A percentile compares a stretch with the other conserved stretches of the same genome.
Evolutionary conservation across 2,329 filamentous ascomycete genomes (phyloP).

Genomic region (Calonectria ilicicola): DNA sequence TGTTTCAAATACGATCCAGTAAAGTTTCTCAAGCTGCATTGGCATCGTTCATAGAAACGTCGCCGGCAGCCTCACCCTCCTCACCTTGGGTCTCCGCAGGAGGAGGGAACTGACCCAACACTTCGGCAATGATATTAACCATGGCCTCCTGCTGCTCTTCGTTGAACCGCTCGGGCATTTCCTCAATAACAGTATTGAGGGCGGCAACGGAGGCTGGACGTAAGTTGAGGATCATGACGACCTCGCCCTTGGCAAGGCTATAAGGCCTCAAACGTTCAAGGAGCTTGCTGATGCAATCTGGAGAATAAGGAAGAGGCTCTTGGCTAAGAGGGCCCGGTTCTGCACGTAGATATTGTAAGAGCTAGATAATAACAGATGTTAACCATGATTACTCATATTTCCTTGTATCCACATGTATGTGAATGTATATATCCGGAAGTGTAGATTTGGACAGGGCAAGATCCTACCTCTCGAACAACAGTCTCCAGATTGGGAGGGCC

Average conservation of each 20-base stretch:
- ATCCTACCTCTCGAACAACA: conserved; percentile 72
- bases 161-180: conserved; percentile 71
- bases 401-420: not conserved
- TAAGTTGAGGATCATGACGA: conserved; percentile 76
- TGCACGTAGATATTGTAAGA: conserved; percentile 70
- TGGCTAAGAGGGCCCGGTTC: conserved; percentile 68
- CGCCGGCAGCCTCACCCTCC: conserved; percentile 45
- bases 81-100: conserved; percentile 44
- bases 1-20: conserved; percentile 6
- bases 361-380: conserved; percentile 51
- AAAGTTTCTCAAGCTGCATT: conserved; percentile 38
- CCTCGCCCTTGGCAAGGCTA: conserved; percentile 75
- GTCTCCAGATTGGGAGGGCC: conserved; percentile 70
- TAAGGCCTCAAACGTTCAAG: conserved; percentile 67
- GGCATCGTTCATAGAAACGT: conserved; percentile 54
- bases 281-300: conserved; percentile 64
- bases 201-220: conserved; percentile 68
- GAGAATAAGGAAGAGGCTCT: conserved; percentile 64
- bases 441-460: not conserved
- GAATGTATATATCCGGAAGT: not conserved
- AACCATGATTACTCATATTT: not conserved
- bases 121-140: conserved; percentile 65
- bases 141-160: conserved; percentile 71
- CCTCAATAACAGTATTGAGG: conserved; percentile 74
- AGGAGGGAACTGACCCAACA: conserved; percentile 65